These are phyloP conservation scores for Mortierella sp. DNA, from an alignment of 371 early-diverging fungal species.

Conservation along the genomic window DNA sequence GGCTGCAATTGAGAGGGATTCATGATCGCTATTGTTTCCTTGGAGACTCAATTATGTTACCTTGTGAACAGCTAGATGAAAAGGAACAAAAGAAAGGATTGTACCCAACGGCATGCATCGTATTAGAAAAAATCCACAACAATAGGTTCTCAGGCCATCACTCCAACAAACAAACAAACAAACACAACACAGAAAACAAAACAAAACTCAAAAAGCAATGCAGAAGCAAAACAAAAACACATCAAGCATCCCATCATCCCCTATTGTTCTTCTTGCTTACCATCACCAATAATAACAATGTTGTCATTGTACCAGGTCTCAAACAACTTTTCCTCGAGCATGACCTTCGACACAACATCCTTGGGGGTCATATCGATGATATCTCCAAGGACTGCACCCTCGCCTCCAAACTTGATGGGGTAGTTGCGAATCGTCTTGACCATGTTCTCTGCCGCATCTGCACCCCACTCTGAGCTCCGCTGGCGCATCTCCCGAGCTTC, in stretches of 20 bases:
- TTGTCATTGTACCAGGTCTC: conserved; percentile 32
- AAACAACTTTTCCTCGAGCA: conserved; percentile 39
- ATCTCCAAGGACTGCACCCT: conserved; percentile 18
- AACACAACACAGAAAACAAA: not conserved
- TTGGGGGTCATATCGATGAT: conserved; percentile 35
- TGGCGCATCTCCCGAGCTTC: conserved; percentile 23
- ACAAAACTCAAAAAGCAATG: not conserved
- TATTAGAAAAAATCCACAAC: too few species aligned
- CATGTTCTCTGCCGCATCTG: conserved; percentile 27
- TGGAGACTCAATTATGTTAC: too few species aligned
- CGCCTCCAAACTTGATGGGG: conserved; percentile 21
- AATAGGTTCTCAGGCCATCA: too few species aligned
- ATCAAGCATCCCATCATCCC: too few species aligned
- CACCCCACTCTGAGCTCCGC: conserved; percentile 31
- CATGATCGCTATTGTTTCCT: too few species aligned
- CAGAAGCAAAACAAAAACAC: not conserved
- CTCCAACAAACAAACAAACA: too few species aligned
- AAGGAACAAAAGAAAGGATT: too few species aligned
- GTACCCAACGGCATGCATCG: too few species aligned
- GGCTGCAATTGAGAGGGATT: too few species aligned
- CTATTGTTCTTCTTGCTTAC: conserved; percentile 2
- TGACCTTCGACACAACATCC: conserved; percentile 26
- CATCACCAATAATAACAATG: conserved; percentile 32
- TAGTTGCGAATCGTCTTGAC: conserved; percentile 13
- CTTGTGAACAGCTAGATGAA: too few species aligned